Base-by-base conservation (phyloP, 2,329 filamentous ascomycete genomes). In the Diatrype stigma region DNA sequence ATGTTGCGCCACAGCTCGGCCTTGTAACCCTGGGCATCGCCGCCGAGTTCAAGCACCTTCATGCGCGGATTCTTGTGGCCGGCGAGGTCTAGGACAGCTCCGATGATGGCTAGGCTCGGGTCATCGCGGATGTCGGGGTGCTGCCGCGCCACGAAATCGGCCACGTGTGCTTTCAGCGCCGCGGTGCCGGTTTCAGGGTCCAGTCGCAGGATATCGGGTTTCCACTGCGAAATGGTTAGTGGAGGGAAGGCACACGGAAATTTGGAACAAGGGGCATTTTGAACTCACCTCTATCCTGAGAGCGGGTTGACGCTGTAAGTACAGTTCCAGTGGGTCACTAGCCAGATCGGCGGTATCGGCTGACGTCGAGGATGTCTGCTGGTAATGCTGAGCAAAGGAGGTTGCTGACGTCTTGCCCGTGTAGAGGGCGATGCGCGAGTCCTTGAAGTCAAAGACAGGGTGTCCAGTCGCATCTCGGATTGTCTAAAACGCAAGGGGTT, bases 31-130 rank as follows among this genome's bases (percentile, higher is more conserved):
- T n/a, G n/a, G n/a, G n/a, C 14, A n/a, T 12, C 34, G n/a, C 34
- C 34, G 34, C 34, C 34, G 34, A 37, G 6, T 12, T 37, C 34
- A 12, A 37, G 34, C 14, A 37, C 14, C n/a, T 37, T 37, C 34
- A 37, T 37, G 4, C 6, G 6, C 34, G 34, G 34, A 12, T 37
- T 37, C n/a, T 37, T 37, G 34, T 37, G 34, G 6, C 6, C 34
- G 4, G 6, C 12, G 6, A 37, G 11, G 34, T 37, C 34, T n/a
- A n/a, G n/a, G n/a, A n/a, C n/a, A n/a, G n/a, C n/a, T n/a, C 40
- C 47, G 7, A 52, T 52, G 8, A 32, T 28, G 1, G 51, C 51
- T 6, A 52, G 12, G 51, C 51, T 49, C 35, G 50, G 47, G 12
- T 52, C 51, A n/a, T 49, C 40, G 17, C 47, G 40, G 3, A 49